Evolutionary conservation across 2,329 filamentous ascomycete genomes (phyloP), one percentile per base, ranked within the genome.

Genomic region (Ophiostoma sp.): DNA sequence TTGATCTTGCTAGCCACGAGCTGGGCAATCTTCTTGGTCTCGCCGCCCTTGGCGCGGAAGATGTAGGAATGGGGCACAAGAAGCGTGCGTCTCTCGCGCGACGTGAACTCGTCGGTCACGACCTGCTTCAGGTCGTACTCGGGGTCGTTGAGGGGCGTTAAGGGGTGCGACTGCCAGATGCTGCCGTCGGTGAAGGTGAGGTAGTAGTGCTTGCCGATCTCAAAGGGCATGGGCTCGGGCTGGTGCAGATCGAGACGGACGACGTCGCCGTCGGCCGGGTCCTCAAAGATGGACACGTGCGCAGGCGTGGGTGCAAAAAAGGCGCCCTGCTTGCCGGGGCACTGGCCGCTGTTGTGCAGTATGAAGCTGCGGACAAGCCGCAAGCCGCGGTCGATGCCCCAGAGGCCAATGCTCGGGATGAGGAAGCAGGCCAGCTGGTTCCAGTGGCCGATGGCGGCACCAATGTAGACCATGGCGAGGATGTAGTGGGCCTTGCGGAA

Each of bases 371-470:
- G 83, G 8, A 86, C 76, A 1, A 88, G 77, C 6, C 90, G 83
- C 11, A 87, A 81, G 0, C 79, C 83, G 8, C 90, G 85, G 75
- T 93, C 90, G 33, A 90, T 73, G 70, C 85, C 82, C 83, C 90
- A 90, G 20, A 93, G 82, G 1, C 86, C 79, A 5, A 93, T 78
- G 0, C 86, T 85, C 0, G 90, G 87, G 64, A 91, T 82, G 76
- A 93, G 83, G 80, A 90, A 93, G 76, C 88, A 91, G 66, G 85
- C 82, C 4, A 93, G 81, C 68, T 87, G 81, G 68, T 82, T 77
- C 91, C 90, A 94, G 76, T 94, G 91, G 0, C 85, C 90, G 85
- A 89, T 92, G 78, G 89, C 90, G 3, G 89, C 90, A 4, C 89
- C 91, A 15, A 93, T 85, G 77, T 92, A 94, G 4, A 93, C 77